Evolutionary conservation across 2,329 filamentous ascomycete species (phyloP).

Genomic region (Hyphodiscus sp.): DNA sequence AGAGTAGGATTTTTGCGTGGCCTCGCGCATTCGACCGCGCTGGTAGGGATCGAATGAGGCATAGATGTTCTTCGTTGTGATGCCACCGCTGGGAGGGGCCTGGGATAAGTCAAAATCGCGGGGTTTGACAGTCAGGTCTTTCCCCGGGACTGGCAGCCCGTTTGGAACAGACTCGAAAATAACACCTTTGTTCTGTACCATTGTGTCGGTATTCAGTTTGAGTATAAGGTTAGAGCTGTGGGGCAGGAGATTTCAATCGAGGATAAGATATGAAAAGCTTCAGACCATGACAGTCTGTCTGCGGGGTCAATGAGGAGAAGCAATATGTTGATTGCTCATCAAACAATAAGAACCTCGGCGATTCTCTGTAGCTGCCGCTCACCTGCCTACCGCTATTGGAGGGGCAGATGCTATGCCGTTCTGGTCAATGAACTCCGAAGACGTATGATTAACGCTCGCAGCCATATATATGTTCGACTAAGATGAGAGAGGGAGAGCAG

Average conservation of each 20-base stretch:
- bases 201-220: constrained; percentile 20
- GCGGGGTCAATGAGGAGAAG: neutral
- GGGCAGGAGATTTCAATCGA: neutral
- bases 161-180: constrained; percentile 65
- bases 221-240: neutral
- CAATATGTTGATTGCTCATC: no score
- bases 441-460: no score
- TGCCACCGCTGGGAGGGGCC: constrained; percentile 55
- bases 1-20: constrained; percentile 60
- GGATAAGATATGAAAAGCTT: no score
- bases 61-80: constrained; percentile 65
- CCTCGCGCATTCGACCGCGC: constrained; percentile 68
- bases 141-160: constrained; percentile 60
- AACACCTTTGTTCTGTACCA: constrained; percentile 64
- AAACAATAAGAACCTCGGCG: no score
- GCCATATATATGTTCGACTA: no score
- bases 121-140: constrained; percentile 63
- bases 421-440: no score
- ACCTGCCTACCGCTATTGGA: no score
- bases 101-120: constrained; percentile 60
- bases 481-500: no score
- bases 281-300: no score
- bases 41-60: constrained; percentile 73
- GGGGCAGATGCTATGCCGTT: no score
- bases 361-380: no score